Evolutionary conservation across 2,329 filamentous ascomycete species (phyloP), one percentile per base, ranked within the genome.

Genomic region (Fusarium subtropicale): DNA sequence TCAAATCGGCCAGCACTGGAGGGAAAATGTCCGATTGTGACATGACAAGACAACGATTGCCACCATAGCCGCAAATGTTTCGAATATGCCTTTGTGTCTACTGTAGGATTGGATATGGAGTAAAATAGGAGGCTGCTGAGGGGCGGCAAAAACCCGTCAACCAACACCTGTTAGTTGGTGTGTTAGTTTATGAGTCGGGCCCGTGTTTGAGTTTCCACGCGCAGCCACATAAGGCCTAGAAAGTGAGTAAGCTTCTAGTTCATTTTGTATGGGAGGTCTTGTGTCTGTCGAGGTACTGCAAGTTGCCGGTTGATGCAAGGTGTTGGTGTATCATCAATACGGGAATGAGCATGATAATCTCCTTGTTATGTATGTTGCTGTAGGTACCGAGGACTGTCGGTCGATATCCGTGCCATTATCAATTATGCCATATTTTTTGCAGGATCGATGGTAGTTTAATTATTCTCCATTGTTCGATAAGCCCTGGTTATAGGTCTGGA

Each of bases 81-180:
- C 30, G 22, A 11, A 15, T 41, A 30, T 38, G 26, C 47, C 38
- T 30, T 52, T 38, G 34, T 41, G 13, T 11, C 10, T 26, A 36
- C 46, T 71, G 65, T 55, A 64, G 65, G 59, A 73, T 71, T 59
- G 47, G 34, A 63, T 58, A 64, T 68, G 58, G 58, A 63, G 60
- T 62, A 54, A 50, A 51, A 33, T 22, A 39, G n/a, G 26, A 51
- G 33, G 54, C 28, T 22, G 26, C 22, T 31, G 33, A 48, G 24
- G 46, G 41, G 28, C 41, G 50, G 50, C 48, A 39, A 56, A 52
- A 59, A 36, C 47, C 48, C 60, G 39, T 31, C 44, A 53, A 55
- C 28, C 51, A 28, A 42, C 34, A 53, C 26, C 13, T 39, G 12
- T 38, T 38, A 20, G 18, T 39, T 6, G 18, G 41, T 7, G 55